A percentile compares a stretch with the other conserved stretches of the same genome.
These are phyloP conservation scores for Aquilaria agallochum DNA, from an alignment of 441 rosid species.

Conservation along the genomic window DNA sequence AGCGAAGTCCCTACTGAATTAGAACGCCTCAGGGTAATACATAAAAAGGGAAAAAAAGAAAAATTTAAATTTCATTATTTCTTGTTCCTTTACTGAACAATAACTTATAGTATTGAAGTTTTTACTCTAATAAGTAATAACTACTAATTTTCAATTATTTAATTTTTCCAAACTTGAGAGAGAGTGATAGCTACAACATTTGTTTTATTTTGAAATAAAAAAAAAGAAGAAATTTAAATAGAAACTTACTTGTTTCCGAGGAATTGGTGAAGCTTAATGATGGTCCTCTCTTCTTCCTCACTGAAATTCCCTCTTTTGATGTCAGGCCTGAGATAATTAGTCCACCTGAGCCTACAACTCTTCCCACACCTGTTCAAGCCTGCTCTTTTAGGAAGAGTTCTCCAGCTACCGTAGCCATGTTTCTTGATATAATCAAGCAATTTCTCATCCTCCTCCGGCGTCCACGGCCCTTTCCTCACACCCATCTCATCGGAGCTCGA, in stretches of 20 bases:
- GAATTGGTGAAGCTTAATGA: conserved; percentile 30
- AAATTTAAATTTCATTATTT: too few relatives aligned
- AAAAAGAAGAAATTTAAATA: not conserved
- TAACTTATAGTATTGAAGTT: too few relatives aligned
- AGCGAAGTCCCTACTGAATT: too few relatives aligned
- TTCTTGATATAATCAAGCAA: conserved; percentile 24
- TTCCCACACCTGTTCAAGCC: conserved; percentile 45
- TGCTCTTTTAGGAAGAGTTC: conserved; percentile 31
- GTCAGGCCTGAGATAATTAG: conserved; percentile 44
- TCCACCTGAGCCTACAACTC: conserved; percentile 46
- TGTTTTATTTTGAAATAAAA: not conserved
- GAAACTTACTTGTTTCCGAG: conserved; percentile 38
- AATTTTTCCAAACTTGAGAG: too few relatives aligned
- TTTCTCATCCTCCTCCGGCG: conserved; percentile 32
- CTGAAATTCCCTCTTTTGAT: conserved; percentile 40
- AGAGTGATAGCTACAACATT: too few relatives aligned
- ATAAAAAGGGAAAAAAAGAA: too few relatives aligned
- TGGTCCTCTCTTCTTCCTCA: conserved; percentile 34
- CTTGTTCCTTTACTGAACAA: too few relatives aligned
- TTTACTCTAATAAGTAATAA: too few relatives aligned
- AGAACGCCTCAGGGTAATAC: too few relatives aligned
- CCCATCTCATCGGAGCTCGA: conserved; percentile 18
- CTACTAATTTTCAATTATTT: too few relatives aligned
- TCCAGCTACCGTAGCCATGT: conserved; percentile 38
- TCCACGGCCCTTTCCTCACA: conserved; percentile 45